phyloP scores from a whole-genome alignment of 192 early-diverging fungal genomes.

The Linnemannia schmuckeri region DNA sequence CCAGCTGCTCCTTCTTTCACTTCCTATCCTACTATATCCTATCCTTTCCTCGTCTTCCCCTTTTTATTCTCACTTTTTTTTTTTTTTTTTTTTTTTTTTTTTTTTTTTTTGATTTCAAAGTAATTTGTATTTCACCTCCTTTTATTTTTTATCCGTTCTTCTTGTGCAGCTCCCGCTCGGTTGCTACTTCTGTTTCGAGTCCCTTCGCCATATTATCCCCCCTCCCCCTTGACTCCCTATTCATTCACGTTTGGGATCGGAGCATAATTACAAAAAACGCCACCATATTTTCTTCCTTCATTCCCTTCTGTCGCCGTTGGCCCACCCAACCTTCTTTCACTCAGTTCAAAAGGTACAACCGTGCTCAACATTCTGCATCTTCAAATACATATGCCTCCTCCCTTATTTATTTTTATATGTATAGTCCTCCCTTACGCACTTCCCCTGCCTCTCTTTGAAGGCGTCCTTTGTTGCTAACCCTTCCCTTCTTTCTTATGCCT shows the following conservation, averaged over 20 bases:
- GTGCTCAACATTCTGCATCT: neutral
- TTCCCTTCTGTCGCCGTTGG: neutral
- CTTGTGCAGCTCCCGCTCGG: neutral
- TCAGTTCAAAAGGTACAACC: neutral
- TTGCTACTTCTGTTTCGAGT: conserved; percentile 2
- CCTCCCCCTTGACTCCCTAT: neutral
- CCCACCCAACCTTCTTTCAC: neutral
- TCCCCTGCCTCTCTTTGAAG: no score
- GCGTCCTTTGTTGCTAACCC: neutral
- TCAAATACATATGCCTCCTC: no score
- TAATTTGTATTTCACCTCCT: neutral
- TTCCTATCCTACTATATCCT: neutral
- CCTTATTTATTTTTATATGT: no score
- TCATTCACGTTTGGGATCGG: neutral
- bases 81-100: neutral
- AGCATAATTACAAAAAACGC: neutral
- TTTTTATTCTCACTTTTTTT: neutral
- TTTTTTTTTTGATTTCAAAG: neutral
- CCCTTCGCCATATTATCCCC: neutral
- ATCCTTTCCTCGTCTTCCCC: neutral
- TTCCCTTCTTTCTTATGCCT: neutral
- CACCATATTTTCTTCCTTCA: neutral
- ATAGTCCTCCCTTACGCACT: no score
- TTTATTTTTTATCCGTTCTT: neutral
- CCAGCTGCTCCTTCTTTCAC: neutral